A percentile compares a stretch with the other conserved stretches of the same genome.
Conservation (phyloP, 352 stramenopile species). For the Pythium vanterpoolii region DNA sequence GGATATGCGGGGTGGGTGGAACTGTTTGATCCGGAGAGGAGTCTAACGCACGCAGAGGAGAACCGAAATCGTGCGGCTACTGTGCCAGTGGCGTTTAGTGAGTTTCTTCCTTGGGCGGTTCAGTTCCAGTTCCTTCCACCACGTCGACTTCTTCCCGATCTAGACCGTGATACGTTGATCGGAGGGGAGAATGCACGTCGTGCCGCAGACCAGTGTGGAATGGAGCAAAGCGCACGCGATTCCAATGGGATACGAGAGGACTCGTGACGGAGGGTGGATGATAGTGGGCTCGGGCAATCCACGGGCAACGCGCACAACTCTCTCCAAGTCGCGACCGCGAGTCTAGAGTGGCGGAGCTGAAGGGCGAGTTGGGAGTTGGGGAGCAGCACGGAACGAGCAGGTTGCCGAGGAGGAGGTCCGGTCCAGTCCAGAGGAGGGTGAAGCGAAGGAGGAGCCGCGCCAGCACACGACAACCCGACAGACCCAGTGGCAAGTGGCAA, state of each 20-base stretch:
- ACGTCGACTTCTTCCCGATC: slow-evolving; percentile 4
- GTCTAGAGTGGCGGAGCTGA: slow-evolving; percentile 1
- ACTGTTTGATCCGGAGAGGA: no score
- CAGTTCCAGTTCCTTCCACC: neutral
- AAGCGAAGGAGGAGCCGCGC: no score
- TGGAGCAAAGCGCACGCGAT: neutral
- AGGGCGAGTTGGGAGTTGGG: neutral
- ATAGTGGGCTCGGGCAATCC: neutral
- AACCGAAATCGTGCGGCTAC: neutral
- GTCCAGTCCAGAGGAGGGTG: neutral
- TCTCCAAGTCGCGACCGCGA: neutral
- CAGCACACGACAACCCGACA: neutral
- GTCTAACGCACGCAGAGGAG: neutral
- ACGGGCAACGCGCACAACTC: neutral
- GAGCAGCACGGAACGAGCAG: neutral
- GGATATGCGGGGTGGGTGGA: no score
- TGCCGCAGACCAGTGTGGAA: neutral
- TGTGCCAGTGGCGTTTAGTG: neutral
- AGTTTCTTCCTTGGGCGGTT: no score
- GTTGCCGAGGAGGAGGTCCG: neutral
- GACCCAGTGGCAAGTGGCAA: no score
- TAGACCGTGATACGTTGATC: neutral
- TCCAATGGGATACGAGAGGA: neutral
- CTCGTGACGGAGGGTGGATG: neutral
- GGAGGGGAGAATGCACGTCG: neutral